Evolutionary conservation across 169 alveolate genomes (phyloP), one percentile per base, ranked within the genome.

Genomic region (Besnoitia besnoiti): DNA sequence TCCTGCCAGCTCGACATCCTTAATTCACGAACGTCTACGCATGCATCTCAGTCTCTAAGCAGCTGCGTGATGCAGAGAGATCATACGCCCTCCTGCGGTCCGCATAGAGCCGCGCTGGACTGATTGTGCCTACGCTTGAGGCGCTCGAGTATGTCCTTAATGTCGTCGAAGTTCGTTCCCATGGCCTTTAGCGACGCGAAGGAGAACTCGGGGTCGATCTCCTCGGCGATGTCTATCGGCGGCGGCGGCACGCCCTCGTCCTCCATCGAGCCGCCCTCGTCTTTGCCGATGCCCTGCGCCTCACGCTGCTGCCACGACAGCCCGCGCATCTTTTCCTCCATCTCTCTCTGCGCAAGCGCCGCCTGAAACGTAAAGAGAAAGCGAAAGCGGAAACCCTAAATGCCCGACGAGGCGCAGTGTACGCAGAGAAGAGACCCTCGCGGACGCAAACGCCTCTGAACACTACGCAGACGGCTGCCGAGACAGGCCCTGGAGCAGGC

Each of bases 151-250:
- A 46, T 44, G 82, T 46, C 42, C n/a, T 85, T 61, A 24, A 85
- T 55, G 51, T 85, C 91, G 80, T 85, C 91, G 61, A 51, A 85
- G 59, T 85, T 85, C 42, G 91, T 85, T 16, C 85, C 91, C 79
- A 61, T 21, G 21, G 89, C 89, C 89, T 80, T 80, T 7, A 46
- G 89, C 24, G 47, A 39, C 82, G 97, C 96, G 85, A 96, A 97
- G 90, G 95, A 94, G 77, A 97, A 97, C 51, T 97, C 98, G 55
- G 97, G 96, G 95, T 96, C 98, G 91, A 97, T 96, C 59, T 97
- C 98, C 62, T 97, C 98, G 24, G 98, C 96, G 46, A 97, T 96
- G 87, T 97, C 98, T 7, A 94, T 94, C 0, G 98, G 98, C 76
- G 92, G 95, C 35, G 97, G 98, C 35, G 67, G 67, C 44, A 30